Evolutionary conservation across 352 stramenopile genomes (phyloP), one percentile per base, ranked within the genome.

Genomic region (Pythium brassicae): DNA sequence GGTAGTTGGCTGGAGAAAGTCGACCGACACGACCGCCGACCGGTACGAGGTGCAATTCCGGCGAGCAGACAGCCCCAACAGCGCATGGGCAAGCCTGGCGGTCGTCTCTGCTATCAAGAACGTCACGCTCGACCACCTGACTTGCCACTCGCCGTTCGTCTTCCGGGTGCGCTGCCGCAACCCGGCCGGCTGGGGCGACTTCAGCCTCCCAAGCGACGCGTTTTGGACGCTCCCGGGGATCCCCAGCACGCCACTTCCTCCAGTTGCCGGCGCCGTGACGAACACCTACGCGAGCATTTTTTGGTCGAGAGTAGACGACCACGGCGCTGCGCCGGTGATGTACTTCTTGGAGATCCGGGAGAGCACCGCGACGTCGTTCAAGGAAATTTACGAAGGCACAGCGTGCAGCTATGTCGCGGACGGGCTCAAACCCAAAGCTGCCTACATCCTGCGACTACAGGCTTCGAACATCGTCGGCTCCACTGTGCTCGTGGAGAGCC

Each of bases 231-330:
- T 89, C 2, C 80, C 80, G 1, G 83, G 80, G 0, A 59, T 61
- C 1, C 80, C 83, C 14, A 60, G 62, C 4, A 63, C 68, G 3
- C 80, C 80, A 9, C 63, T 64, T 14, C 62, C 73, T 5, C 80
- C 80, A 7, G 70, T 89, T 48, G 69, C 71, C 0, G 80, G 80
- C 2, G 62, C 72, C 19, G 62, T 89, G 3, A 77, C 74, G 25
- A 85, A 93, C 56, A 75, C 71, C 42, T 93, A 88, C 55, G 73
- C 78, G 45, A 87, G 78, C 40, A 66, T 91, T 15, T 88, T 87
- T 34, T 93, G 83, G 83, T 74, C 77, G 3, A 75, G 65, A 25
- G 80, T 83, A 1, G 57, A 69, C 17, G 66, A 81, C 12, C 75
- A 89, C 53, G 80, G 83, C 7, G 76, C 80, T 19, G 62, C 75